Conservation (phyloP, 805 yeast species). For the Cyberlindnera saturnus region DNA sequence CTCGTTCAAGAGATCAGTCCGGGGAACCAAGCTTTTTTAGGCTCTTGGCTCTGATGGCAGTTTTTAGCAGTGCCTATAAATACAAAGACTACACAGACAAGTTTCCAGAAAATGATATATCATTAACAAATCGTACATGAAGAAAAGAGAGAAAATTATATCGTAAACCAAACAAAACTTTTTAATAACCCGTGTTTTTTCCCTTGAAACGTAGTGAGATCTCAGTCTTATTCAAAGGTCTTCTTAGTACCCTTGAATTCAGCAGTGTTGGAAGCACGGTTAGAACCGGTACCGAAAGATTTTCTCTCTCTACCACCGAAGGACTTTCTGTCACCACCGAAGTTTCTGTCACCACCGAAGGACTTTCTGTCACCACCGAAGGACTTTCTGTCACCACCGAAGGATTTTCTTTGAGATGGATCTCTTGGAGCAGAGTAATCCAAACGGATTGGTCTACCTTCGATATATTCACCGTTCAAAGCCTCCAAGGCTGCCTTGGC, state of each 20-base stretch:
- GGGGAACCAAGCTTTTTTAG: no score
- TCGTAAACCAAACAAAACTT: not conserved
- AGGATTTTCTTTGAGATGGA: constrained; percentile 26
- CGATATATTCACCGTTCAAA: constrained; percentile 82
- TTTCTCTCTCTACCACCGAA: constrained; percentile 37
- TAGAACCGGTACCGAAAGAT: constrained; percentile 26
- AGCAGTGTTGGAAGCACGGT: constrained; percentile 49
- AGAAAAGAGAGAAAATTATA: not conserved
- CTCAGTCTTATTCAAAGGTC: constrained; percentile 48
- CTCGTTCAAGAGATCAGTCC: no score
- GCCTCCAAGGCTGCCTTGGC: constrained; percentile 86
- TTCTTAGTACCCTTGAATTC: constrained; percentile 81
- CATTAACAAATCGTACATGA: constrained; percentile 1
- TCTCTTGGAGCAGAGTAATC: constrained; percentile 93
- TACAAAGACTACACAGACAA: no score
- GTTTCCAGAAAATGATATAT: not conserved
- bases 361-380: constrained; percentile 30
- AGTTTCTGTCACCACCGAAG: constrained; percentile 34
- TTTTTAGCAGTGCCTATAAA: no score
- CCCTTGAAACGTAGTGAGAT: not conserved
- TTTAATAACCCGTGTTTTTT: constrained; percentile 1
- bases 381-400: constrained; percentile 30
- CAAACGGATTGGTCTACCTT: constrained; percentile 89
- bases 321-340: constrained; percentile 30
- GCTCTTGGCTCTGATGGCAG: no score